Conservation (phyloP, 129 eudicot species). For the Flaveria bidentis region DNA sequence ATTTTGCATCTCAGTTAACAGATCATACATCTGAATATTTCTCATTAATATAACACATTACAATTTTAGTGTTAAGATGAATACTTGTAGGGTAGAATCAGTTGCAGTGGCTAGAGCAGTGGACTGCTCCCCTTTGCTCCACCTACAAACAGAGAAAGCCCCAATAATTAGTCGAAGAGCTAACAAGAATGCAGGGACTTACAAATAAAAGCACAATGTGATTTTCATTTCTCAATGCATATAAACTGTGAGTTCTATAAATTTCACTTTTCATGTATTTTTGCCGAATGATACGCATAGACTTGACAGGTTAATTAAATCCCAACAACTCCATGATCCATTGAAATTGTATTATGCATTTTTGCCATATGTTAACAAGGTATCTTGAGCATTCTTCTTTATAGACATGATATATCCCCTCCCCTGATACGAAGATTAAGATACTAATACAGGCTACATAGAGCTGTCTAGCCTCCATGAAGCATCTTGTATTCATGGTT, state of each 20-base stretch:
- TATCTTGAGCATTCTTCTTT: not conserved
- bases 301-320: not conserved
- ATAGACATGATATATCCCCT: too few species aligned
- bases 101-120: conserved; percentile 87
- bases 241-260: not conserved
- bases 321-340: not conserved
- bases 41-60: conserved; percentile 1
- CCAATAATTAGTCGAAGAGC: conserved; percentile 3
- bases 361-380: not conserved
- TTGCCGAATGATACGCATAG: not conserved
- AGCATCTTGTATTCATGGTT: not conserved
- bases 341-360: conserved; percentile 1
- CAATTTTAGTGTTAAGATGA: conserved; percentile 2
- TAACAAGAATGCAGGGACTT: conserved; percentile 1
- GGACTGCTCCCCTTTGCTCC: conserved; percentile 97
- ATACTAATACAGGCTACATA: too few species aligned
- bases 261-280: not conserved
- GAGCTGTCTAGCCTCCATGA: too few species aligned
- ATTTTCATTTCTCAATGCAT: not conserved
- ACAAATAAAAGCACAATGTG: not conserved
- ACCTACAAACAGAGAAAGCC: conserved; percentile 44
- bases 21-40: not conserved
- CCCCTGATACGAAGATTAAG: too few species aligned
- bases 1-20: not conserved
- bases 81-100: conserved; percentile 67